Base-by-base conservation (phyloP, 805 yeast species). In the Nadsonia fulvescens region DNA sequence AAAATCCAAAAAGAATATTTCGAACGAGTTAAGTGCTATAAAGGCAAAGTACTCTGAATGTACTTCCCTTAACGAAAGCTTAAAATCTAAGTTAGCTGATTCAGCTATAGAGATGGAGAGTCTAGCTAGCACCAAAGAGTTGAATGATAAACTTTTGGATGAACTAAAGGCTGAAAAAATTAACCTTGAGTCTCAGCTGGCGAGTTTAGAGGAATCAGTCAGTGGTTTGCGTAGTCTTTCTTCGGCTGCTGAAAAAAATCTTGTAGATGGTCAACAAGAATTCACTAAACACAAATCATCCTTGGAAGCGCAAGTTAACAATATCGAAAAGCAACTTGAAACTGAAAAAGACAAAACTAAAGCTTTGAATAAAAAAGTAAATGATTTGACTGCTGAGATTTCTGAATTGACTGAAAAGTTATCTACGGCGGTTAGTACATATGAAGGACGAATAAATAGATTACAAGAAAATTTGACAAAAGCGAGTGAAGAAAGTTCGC, bases 381-480 rank as follows among this genome's bases (percentile, higher is more conserved):
- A 51, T 9, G 37, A 33, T 6, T 38, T 67, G 9, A 73, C 67
- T 32, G 54, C 45, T 5, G 38, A 44, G 21, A 36, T 34, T 15
- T 12, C 34, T 5, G 34, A 39, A 7, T 19, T 38, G n/a, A 32
- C n/a, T n/a, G 28, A 11, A 23, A 20, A 7, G 26, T 26, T 8
- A 25, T 20, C 12, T 12, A 21, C 19, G 10, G 19, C 9, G 20
- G 30, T 12, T 27, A 24, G 16, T 13, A 14, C 5, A 33, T 35
- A 11, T 10, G 24, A 15, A 3, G 8, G 22, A 12, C 14, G 22
- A 13, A 28, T 31, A 26, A 23, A 27, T 5, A 19, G 31, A 24
- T 27, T 23, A 13, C 21, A 14, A 9, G 12, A 10, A 12, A 26
- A 26, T 13, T 15, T 20, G 9, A 25, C 19, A 8, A 18, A 25